phyloP scores from a whole-genome alignment of 176 grass and related monocot species.

The Hyparrhenia diplandra region DNA sequence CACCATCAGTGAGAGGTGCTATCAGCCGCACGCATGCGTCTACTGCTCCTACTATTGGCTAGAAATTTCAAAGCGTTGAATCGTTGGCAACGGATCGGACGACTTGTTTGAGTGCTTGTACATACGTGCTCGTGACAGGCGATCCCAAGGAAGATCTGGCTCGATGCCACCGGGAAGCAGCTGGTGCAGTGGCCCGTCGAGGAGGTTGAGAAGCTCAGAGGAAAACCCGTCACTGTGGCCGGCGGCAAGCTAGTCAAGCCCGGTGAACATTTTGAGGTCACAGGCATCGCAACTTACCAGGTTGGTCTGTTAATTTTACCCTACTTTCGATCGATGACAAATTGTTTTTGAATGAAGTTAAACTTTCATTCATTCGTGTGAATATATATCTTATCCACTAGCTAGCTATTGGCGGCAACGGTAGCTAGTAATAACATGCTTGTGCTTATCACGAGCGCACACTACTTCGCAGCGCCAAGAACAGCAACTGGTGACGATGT shows the following conservation, averaged over 20 bases:
- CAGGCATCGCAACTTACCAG: neutral
- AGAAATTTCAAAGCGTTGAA: neutral
- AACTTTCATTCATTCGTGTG: no score
- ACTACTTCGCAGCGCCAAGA: no score
- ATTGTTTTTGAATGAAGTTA: no score
- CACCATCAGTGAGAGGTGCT: no score
- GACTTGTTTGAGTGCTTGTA: neutral
- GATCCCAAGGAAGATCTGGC: slow-evolving; percentile 8
- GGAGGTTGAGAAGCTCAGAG: slow-evolving; percentile 4
- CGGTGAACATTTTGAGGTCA: neutral
- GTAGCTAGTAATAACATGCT: no score
- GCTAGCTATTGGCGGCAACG: no score
- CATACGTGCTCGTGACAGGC: neutral
- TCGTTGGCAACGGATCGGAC: neutral
- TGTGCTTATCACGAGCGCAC: no score
- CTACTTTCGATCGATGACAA: no score
- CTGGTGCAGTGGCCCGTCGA: slow-evolving; percentile 9
- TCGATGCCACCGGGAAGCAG: slow-evolving; percentile 3
- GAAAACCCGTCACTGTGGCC: neutral
- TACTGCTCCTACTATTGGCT: no score
- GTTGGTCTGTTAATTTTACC: neutral
- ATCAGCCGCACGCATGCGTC: no score
- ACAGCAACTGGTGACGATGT: no score
- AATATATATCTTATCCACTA: no score
- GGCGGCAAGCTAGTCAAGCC: neutral